A percentile compares a stretch with the other conserved stretches of the same genome.
These are phyloP conservation scores for Hypoxylon rubiginosum DNA, from an alignment of 2,329 filamentous ascomycete species.

Conservation along the genomic window DNA sequence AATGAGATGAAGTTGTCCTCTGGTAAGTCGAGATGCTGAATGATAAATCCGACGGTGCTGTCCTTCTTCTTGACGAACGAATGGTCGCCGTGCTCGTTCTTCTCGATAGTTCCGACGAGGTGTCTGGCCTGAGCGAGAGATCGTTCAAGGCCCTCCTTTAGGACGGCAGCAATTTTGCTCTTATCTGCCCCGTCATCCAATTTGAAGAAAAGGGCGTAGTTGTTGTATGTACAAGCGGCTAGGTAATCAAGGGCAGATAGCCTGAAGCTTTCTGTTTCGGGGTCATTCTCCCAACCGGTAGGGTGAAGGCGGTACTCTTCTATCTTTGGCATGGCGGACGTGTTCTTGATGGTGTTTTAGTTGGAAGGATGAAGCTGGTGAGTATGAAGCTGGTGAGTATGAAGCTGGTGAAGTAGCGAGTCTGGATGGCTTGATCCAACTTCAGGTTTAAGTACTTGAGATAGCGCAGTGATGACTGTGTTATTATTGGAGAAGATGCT, in stretches of 20 bases:
- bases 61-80: conserved; percentile 55
- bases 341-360: neutral
- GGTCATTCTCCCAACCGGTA: conserved; percentile 39
- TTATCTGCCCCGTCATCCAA: conserved; percentile 51
- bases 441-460: conserved; percentile 2
- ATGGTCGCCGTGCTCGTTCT: conserved; percentile 53
- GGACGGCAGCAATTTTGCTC: conserved; percentile 37
- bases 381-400: neutral
- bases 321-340: conserved; percentile 24
- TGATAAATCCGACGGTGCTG: conserved; percentile 53
- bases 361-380: neutral
- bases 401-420: neutral
- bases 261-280: conserved; percentile 33
- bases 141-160: conserved; percentile 54
- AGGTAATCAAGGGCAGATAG: conserved; percentile 39
- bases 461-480: neutral
- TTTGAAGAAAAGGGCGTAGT: conserved; percentile 57
- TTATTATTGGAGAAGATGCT: neutral
- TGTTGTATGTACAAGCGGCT: conserved; percentile 51
- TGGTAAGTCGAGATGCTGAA: conserved; percentile 55
- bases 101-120: conserved; percentile 57
- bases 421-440: neutral
- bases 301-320: conserved; percentile 34
- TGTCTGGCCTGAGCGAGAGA: conserved; percentile 56
- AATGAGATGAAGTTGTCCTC: conserved; percentile 55